These are phyloP conservation scores for Plasmodium vivax DNA, from an alignment of 169 alveolate genomes.

Conservation along the genomic window DNA sequence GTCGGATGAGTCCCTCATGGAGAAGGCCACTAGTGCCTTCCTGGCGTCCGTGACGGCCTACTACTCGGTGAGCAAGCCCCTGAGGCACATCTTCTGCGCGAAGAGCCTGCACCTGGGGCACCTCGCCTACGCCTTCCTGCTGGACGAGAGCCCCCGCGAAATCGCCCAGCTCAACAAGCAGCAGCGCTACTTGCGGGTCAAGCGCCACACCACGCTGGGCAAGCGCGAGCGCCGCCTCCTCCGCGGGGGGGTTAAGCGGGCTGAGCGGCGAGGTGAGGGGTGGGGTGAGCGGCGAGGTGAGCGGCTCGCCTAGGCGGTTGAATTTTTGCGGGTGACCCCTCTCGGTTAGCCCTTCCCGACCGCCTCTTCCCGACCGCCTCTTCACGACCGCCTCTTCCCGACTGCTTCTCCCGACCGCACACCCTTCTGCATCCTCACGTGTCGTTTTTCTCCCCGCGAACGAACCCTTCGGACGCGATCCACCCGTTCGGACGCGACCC, in stretches of 20 bases:
- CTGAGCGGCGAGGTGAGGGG: too few species aligned
- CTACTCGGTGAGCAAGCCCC: constrained; percentile 11
- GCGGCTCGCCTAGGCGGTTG: too few species aligned
- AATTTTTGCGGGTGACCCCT: not conserved
- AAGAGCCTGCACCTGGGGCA: constrained; percentile 47
- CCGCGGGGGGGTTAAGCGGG: not conserved
- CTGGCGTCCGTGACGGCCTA: constrained; percentile 21
- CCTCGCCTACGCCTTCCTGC: constrained; percentile 25
- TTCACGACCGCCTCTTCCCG: not conserved
- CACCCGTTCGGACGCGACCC: not conserved
- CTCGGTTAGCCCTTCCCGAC: too few species aligned
- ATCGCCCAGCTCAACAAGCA: constrained; percentile 11
- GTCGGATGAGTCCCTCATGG: constrained; percentile 8
- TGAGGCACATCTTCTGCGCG: constrained; percentile 13
- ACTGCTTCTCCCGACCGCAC: too few species aligned
- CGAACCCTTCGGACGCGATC: not conserved
- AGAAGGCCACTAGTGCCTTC: constrained; percentile 30
- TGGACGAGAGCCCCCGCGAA: constrained; percentile 27
- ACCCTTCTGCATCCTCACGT: not conserved
- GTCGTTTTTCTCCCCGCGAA: not conserved
- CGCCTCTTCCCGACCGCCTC: not conserved
- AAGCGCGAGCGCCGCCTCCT: constrained; percentile 26
- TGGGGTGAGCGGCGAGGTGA: not conserved
- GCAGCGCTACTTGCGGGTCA: not conserved
- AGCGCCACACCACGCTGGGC: not conserved